phyloP scores from a whole-genome alignment of 345 rosid genomes.

The thale cress (Arabidopsis thaliana) region TAIR10.1 NC_003075.7:16712001-16712500 shows the following conservation, averaged over 20 bases:
- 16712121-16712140: background rate
- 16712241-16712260: background rate
- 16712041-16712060: background rate
- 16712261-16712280: constrained; percentile 2
- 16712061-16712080: background rate
- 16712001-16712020: background rate
- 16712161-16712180: background rate
- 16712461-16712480: constrained; percentile 10
- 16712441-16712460: background rate
- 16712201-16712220: background rate
- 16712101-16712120: background rate
- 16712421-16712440: background rate
- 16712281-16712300: no score
- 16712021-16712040: background rate
- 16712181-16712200: background rate
- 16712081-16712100: background rate
- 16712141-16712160: background rate
- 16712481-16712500: constrained; percentile 35
- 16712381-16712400: background rate
- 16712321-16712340: background rate
- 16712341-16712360: background rate
- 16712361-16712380: constrained; percentile 3
- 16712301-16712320: constrained; percentile 9
- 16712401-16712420: background rate
- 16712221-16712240: background rate